These are phyloP conservation scores for Hansfordia pulvinata DNA, from an alignment of 2,329 filamentous ascomycete genomes.

Conservation along the genomic window DNA sequence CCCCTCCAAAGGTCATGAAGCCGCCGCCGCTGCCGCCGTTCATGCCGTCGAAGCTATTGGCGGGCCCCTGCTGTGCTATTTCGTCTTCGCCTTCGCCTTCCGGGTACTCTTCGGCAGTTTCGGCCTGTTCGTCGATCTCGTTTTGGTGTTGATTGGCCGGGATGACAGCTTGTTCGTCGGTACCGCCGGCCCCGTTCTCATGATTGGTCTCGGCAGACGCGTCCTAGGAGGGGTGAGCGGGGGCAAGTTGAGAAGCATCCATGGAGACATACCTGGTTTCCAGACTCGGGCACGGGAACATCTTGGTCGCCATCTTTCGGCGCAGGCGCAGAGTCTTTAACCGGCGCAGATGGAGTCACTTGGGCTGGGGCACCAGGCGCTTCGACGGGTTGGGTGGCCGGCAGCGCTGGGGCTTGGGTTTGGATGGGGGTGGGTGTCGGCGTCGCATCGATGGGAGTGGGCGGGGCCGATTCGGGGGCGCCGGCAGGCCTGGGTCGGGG, in stretches of 20 bases:
- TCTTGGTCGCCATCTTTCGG: too few relatives aligned
- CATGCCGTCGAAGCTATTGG: slow-evolving; percentile 20
- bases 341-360: too few relatives aligned
- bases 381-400: too few relatives aligned
- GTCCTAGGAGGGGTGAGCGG: too few relatives aligned
- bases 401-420: too few relatives aligned
- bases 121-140: slow-evolving; percentile 7
- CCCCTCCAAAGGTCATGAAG: slow-evolving; percentile 50
- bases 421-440: slow-evolving; percentile 18
- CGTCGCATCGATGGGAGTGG: slow-evolving; percentile 26
- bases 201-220: neutral
- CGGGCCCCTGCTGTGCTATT: slow-evolving; percentile 15
- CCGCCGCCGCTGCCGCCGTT: slow-evolving; percentile 39
- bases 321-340: too few relatives aligned
- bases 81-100: slow-evolving; percentile 17
- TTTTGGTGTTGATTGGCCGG: slow-evolving; percentile 4
- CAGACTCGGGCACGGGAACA: too few relatives aligned
- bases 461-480: slow-evolving; percentile 23
- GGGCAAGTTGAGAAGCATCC: too few relatives aligned
- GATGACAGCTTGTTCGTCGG: neutral
- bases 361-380: too few relatives aligned
- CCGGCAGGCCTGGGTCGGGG: slow-evolving; percentile 34
- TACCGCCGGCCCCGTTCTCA: neutral
- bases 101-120: slow-evolving; percentile 8
- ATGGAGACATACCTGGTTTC: too few relatives aligned